A percentile compares a stretch with the other conserved stretches of the same genome.
Evolutionary conservation across 441 rosid genomes (phyloP).

Genomic region (Codiaeum variegatum): DNA sequence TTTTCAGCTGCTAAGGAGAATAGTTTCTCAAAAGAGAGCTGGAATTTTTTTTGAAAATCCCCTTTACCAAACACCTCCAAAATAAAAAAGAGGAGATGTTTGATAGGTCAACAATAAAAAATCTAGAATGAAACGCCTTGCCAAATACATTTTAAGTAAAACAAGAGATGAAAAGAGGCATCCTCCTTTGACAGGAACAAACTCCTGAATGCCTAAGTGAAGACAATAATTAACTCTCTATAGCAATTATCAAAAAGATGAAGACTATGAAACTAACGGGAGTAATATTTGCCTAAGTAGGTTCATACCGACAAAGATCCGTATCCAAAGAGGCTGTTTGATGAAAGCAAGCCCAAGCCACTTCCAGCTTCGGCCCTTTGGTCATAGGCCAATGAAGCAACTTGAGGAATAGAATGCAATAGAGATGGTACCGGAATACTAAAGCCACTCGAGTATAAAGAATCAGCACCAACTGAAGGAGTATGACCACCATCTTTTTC

Average conservation of each 20-base stretch:
- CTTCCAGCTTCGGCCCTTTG: constrained; percentile 63
- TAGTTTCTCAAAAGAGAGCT: no score
- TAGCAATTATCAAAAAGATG: background rate
- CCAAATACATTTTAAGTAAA: no score
- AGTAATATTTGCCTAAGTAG: background rate
- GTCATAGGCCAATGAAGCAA: constrained; percentile 66
- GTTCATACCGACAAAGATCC: constrained; percentile 67
- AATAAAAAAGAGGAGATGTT: no score
- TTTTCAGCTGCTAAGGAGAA: no score
- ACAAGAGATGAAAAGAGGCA: background rate
- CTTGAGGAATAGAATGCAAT: constrained; percentile 64
- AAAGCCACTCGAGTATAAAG: constrained; percentile 45
- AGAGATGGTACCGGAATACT: constrained; percentile 58
- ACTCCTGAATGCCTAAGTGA: constrained; percentile 5
- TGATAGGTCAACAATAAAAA: no score
- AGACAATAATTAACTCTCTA: background rate
- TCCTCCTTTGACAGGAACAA: background rate
- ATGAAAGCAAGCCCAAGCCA: constrained; percentile 60
- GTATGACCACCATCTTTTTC: constrained; percentile 54
- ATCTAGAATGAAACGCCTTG: no score
- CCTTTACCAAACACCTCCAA: no score
- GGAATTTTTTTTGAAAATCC: no score
- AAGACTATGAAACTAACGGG: constrained; percentile 10
- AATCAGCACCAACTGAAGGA: constrained; percentile 52
- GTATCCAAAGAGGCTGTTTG: constrained; percentile 67